Base-by-base conservation (phyloP, 192 early-diverging fungal genomes). In the Funneliformis mosseae region DNA sequence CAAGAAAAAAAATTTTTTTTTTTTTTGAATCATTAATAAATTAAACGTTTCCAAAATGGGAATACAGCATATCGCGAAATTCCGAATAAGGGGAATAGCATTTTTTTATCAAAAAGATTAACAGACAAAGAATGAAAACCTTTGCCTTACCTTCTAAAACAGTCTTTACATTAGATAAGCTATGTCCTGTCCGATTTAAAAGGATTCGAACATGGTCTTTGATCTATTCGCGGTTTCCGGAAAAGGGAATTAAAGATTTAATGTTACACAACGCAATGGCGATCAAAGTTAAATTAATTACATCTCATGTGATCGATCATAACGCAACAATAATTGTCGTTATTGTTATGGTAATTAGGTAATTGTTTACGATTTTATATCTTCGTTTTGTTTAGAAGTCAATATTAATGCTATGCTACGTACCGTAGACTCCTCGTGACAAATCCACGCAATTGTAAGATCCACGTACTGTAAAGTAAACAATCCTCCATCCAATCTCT, bases 381-480 rank as follows among this genome's bases (percentile, higher is more conserved):
- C 33, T 33, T 33, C 33, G 33, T 2, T 33, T 33, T 33, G 33
- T 33, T 33, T 33, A 33, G 33, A 33, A 3, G 0, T 33, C 0
- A 33, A 21, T 79, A 77, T 80, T 80, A 61, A 81, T 79, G 8
- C 25, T 8, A 81, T 79, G 8, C 25, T 8, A 48, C 43, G 45
- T 28, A 83, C 84, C 68, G 83, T 78, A 11, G 76, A 25, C 42
- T 89, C 81, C 63, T 94, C 94, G 48, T 84, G 84, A 79, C 88
- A 88, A 11, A 94, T 74, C 83, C 89, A 91, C 25, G 90, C 91
- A 73, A 96, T 80, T 8, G 91, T 88, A 14, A 94, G 82, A 81
- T 93, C 93, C 1, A 92, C 85, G 66, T 90, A 84, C 60, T 97
- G 95, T 69, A 95, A 83, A 50, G 90, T 90, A 81, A 96, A 97